These are phyloP conservation scores for Clathrospora elynae DNA, from an alignment of 2,329 filamentous ascomycete species.

Conservation along the genomic window DNA sequence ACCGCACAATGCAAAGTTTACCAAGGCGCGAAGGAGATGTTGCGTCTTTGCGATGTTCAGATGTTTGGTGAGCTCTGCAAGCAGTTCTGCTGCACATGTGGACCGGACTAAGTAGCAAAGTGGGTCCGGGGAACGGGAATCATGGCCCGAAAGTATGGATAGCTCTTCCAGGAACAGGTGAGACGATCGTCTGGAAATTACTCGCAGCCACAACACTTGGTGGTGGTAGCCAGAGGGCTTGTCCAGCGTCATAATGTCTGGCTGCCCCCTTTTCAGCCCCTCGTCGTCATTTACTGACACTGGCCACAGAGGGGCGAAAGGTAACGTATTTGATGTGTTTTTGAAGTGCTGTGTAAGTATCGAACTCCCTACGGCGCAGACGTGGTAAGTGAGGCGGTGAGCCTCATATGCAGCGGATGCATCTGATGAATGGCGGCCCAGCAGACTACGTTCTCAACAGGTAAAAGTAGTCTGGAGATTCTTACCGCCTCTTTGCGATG, in stretches of 20 bases:
- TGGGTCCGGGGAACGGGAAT: constrained; percentile 47
- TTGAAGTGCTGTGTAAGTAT: constrained; percentile 27
- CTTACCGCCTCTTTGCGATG: constrained; percentile 45
- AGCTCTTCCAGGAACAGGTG: constrained; percentile 43
- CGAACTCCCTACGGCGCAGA: constrained; percentile 21
- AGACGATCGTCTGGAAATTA: constrained; percentile 42
- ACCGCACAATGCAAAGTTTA: constrained; percentile 2
- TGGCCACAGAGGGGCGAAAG: constrained; percentile 20
- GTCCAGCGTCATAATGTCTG: constrained; percentile 31
- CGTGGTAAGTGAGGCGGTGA: constrained; percentile 32
- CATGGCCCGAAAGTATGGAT: constrained; percentile 42
- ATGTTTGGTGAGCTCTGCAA: constrained; percentile 9
- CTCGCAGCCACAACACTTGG: constrained; percentile 28
- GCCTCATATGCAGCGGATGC: constrained; percentile 26
- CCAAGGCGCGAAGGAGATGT: constrained; percentile 5
- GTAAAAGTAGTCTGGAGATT: constrained; percentile 29
- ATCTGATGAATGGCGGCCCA: constrained; percentile 26
- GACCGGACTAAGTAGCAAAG: constrained; percentile 23
- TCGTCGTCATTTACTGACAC: constrained; percentile 34
- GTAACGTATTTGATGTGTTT: constrained; percentile 13
- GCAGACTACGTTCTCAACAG: constrained; percentile 37
- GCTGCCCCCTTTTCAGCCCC: constrained; percentile 31
- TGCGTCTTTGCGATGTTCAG: constrained; percentile 1
- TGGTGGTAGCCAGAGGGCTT: constrained; percentile 25
- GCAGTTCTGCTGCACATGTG: constrained; percentile 26